Percentiles rank a stretch among this genome's conserved stretches.
Evolutionary conservation across 164 flowering plant genomes (phyloP).

Genomic region (Tetrastigma voinierianum): DNA sequence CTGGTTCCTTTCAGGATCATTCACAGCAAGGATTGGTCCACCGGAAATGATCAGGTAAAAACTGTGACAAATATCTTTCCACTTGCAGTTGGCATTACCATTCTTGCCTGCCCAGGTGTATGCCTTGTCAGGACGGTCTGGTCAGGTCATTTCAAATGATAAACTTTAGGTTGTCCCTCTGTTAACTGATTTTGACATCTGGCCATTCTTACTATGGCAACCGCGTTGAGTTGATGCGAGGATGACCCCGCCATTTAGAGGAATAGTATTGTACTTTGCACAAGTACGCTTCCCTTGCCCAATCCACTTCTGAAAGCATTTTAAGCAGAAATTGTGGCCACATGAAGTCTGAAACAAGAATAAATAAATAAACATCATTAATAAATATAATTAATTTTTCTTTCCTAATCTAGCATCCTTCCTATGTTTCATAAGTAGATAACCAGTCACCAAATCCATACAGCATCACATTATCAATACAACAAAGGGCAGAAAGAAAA

Average conservation of each 20-base stretch:
- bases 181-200: slow-evolving; percentile 30
- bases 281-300: slow-evolving; percentile 68
- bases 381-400: no score
- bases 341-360: slow-evolving; percentile 62
- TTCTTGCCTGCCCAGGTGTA: slow-evolving; percentile 61
- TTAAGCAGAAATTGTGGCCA: slow-evolving; percentile 90
- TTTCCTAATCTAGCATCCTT: no score
- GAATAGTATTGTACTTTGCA: slow-evolving; percentile 55
- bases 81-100: slow-evolving; percentile 76
- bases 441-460: no score
- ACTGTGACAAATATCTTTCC: slow-evolving; percentile 86
- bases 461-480: no score
- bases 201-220: slow-evolving; percentile 70
- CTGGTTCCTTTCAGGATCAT: slow-evolving; percentile 66
- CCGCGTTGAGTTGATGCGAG: slow-evolving; percentile 63
- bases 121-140: slow-evolving; percentile 69
- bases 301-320: slow-evolving; percentile 82
- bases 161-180: slow-evolving; percentile 27
- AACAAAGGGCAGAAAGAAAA: no score
- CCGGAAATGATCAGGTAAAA: slow-evolving; percentile 70
- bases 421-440: no score
- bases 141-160: slow-evolving; percentile 49
- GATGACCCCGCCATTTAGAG: slow-evolving; percentile 54
- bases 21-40: slow-evolving; percentile 82
- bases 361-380: no score